Base-by-base conservation (phyloP, 2,329 filamentous ascomycete genomes). In the Colletotrichum orbiculare region DNA sequence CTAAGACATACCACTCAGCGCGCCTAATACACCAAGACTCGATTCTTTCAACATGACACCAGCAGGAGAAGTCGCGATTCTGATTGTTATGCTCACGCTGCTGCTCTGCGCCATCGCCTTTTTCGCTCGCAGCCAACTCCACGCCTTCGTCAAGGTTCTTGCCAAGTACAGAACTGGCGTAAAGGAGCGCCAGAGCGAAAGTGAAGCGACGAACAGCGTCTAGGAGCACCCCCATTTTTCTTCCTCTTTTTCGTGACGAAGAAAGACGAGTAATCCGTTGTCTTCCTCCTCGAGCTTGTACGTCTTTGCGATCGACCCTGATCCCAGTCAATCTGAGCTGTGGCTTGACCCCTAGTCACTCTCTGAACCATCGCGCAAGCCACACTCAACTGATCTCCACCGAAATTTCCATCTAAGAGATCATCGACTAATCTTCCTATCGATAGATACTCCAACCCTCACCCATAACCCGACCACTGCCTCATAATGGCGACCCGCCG, bases 41-140 rank as follows among this genome's bases (percentile, higher is more conserved):
- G 41, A n/a, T 13, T 2, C 9, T 10, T 34, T 47, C 43, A 49
- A 53, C 12, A 78, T 77, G 74, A 58, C 56, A 12, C 74, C 76
- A 9, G 70, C 74, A 5, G 68, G 67, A 33, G 66, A 63, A 6
- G 73, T 80, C 8, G 77, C 75, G 33, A 65, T 78, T 49, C 56
- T 78, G 5, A 46, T 79, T 34, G 59, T 79, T 10, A 64, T 70
- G 10, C 64, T 81, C 35, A 68, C 77, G 53, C 46, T 68, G 7
- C 56, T 77, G 37, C 61, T 77, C 46, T 72, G 64, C 15, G 34
- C 72, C 15, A 37, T 80, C 35, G 67, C 63, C 49, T 79, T 71
- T 69, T 73, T 73, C 46, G 68, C 73, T 64, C 74, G 74, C 37
- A 67, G 60, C 43, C 64, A 71, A 43, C 65, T 80, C 52, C 68